phyloP scores from a whole-genome alignment of 805 yeast species.

The Teunomyces atbi region DNA sequence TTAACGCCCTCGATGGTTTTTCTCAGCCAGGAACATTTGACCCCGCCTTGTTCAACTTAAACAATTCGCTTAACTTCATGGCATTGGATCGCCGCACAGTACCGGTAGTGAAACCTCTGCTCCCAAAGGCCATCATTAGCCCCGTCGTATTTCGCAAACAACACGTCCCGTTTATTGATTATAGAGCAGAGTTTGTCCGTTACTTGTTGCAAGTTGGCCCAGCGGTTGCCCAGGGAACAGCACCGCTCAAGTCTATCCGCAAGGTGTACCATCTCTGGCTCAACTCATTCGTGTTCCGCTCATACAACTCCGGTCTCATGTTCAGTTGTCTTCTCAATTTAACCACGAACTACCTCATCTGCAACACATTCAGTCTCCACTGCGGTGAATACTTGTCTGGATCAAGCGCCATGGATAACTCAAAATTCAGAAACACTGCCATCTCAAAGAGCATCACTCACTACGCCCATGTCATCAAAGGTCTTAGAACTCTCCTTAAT shows the following conservation, averaged over 20 bases:
- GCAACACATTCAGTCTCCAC: constrained; percentile 22
- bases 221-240: constrained; percentile 19
- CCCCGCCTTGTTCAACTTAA: neutral
- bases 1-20: neutral
- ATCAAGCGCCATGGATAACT: constrained; percentile 1
- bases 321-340: constrained; percentile 38
- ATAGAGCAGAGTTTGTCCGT: neutral
- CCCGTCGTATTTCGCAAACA: neutral
- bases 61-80: neutral
- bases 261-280: constrained; percentile 33
- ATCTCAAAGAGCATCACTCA: constrained; percentile 34
- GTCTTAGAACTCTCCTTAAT: constrained; percentile 29
- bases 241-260: constrained; percentile 27
- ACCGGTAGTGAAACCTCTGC: neutral
- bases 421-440: constrained; percentile 23
- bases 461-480: constrained; percentile 35
- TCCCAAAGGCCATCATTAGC: neutral
- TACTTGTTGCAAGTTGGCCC: neutral
- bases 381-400: neutral
- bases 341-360: constrained; percentile 37
- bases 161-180: neutral
- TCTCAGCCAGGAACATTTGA: neutral
- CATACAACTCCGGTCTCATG: constrained; percentile 25
- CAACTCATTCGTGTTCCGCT: constrained; percentile 26
- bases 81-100: neutral